Evolutionary conservation across 192 early-diverging fungal species (phyloP), one percentile per base, ranked within the genome.

Genomic region (Chytriomyces confervae): DNA sequence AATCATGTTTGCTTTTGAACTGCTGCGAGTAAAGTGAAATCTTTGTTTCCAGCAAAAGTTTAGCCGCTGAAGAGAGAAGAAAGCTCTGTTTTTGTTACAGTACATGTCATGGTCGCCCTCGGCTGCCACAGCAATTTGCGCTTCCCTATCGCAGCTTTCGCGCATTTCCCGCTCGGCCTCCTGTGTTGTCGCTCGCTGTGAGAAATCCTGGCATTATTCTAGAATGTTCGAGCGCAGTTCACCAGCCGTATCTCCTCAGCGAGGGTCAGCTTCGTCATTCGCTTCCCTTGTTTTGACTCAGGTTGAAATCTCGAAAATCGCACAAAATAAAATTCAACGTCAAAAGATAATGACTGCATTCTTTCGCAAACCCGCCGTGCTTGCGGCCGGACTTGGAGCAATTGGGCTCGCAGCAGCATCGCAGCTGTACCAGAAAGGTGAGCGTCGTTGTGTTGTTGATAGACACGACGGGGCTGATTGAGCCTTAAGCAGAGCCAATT

Each of bases 161-260:
- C 24, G 9, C 61, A 74, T 63, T 74, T 74, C 72, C 60, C 72
- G 72, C 23, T 62, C 11, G 2, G 72, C 72, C 29, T 74, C 61
- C 72, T 74, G n/a, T 69, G 67, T 36, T 69, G 67, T 36, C 36
- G 36, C 36, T 36, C 36, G 36, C 36, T 3, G 4, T 36, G 36
- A 36, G 36, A 3, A 36, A 36, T 36, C 36, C 36, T 36, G 36
- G 36, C 4, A 36, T 36, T 36, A 1, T 36, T 36, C 36, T 4
- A 36, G 36, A 36, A 36, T 36, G 36, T 36, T 2, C 36, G 36
- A 36, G 36, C 36, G 18, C 66, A 18, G n/a, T 71, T 29, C 44
- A 62, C 72, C 72, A 62, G 72, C 27, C 62, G 50, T 27, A 74
- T 74, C 27, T 74, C 72, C 46, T 74, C 72, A 23, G 72, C 72